Conservation (phyloP, 768 basidiomycete species). For the Chalciporus piperatus region DNA sequence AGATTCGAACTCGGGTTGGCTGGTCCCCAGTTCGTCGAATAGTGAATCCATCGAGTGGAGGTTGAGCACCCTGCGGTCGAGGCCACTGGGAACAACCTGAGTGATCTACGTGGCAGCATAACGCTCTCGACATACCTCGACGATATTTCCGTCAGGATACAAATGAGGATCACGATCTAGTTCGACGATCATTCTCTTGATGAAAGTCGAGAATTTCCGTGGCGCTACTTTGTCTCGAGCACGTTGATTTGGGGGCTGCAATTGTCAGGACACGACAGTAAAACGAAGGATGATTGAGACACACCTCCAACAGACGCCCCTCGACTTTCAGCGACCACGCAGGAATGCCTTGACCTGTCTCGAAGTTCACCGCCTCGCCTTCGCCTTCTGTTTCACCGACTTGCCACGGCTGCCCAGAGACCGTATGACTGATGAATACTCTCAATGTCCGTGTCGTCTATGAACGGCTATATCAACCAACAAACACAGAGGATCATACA, state of each 20-base stretch:
- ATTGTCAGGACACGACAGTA: neutral
- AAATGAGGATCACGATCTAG: conserved; percentile 79
- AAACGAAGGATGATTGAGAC: conserved; percentile 16
- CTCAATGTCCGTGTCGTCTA: conserved; percentile 83
- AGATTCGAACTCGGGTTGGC: conserved; percentile 72
- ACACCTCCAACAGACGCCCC: conserved; percentile 78
- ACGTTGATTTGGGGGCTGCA: conserved; percentile 58
- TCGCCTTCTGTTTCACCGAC: conserved; percentile 38
- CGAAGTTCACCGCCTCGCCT: conserved; percentile 50
- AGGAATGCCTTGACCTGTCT: conserved; percentile 86
- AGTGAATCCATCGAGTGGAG: conserved; percentile 83
- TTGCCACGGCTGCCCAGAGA: conserved; percentile 86
- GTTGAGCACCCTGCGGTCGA: conserved; percentile 49
- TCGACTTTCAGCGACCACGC: conserved; percentile 89
- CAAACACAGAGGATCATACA: neutral
- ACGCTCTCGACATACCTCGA: conserved; percentile 58
- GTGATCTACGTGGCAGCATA: neutral
- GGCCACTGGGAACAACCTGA: conserved; percentile 50
- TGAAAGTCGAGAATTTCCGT: conserved; percentile 82
- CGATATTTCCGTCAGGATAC: conserved; percentile 83
- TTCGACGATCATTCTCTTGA: conserved; percentile 83
- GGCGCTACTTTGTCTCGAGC: conserved; percentile 58
- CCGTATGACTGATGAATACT: conserved; percentile 85
- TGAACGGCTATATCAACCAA: conserved; percentile 3
- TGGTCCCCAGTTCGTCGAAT: conserved; percentile 78